Base-by-base conservation (phyloP, 192 early-diverging fungal species). In the Backusella tuberculispora region DNA sequence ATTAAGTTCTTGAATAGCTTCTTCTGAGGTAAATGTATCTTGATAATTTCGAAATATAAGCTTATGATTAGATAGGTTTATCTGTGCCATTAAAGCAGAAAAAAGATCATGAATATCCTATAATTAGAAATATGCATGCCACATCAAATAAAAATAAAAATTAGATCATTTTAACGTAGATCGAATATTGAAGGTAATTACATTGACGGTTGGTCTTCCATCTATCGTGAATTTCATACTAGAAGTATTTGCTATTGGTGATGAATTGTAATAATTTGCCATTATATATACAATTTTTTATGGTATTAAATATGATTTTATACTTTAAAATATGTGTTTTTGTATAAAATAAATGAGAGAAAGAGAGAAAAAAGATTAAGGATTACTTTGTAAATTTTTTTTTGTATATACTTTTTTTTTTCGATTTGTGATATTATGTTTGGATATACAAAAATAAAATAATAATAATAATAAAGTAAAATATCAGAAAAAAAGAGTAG, bases 31-130 rank as follows among this genome's bases (percentile, higher is more conserved):
- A 56, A 89, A 89, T 19, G 82, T 86, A 66, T 84, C 82, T 0
- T 79, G 66, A 46, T 89, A 86, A 60, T 37, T 86, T 45, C 77
- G 76, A 76, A 86, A 89, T 48, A 87, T 34, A 24, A 80, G 76
- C 63, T 83, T 78, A 69, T 83, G 86, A n/a, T 75, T 79, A 21
- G 81, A 78, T 43, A 89, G 78, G 0, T 80, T 84, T 17, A 85
- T 42, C 63, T 83, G 84, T 12, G 84, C 76, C 74, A 87, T 81
- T 34, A 89, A 76, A 0, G 86, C 84, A 14, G 85, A 75, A 74
- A 86, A 89, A 40, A 89, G 69, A 76, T 87, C 85, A 73, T 86
- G 83, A 19, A 88, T 86, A 76, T 80, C 86, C 88, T 89, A 70
- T 66, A 40, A 29, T 37, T 5, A 19, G 13, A 44, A 68, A 8